Evolutionary conservation across 2,329 filamentous ascomycete species (phyloP).

Genomic region (Ilyonectria sp.): DNA sequence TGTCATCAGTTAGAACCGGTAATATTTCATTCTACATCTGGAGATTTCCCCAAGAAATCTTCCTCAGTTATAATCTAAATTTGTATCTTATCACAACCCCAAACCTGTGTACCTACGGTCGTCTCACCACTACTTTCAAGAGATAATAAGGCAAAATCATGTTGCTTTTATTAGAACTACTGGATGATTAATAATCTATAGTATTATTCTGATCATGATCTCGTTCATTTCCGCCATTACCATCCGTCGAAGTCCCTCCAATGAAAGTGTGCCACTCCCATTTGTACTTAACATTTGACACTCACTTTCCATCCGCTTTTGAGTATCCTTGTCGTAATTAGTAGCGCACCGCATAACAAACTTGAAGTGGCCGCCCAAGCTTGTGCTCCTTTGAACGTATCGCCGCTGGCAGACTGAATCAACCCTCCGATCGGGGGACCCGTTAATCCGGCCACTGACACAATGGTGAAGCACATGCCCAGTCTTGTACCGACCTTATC

Average conservation of each 20-base stretch:
- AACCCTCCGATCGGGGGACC: conserved; percentile 58
- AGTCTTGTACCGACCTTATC: conserved; percentile 58
- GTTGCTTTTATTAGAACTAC: background rate
- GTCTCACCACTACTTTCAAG: no score
- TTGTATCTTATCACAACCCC: no score
- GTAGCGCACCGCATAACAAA: conserved; percentile 44
- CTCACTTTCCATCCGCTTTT: conserved; percentile 40
- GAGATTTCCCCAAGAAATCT: no score
- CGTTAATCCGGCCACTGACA: conserved; percentile 56
- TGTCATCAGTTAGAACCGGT: no score
- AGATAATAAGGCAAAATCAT: background rate
- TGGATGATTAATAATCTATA: background rate
- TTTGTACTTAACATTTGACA: conserved; percentile 36
- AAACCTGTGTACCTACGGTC: no score
- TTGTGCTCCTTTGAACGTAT: conserved; percentile 49
- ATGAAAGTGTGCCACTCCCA: background rate
- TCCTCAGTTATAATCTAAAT: no score
- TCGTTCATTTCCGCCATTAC: background rate
- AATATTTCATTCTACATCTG: no score
- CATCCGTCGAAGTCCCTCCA: background rate
- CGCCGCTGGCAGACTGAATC: conserved; percentile 41
- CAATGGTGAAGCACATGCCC: conserved; percentile 59
- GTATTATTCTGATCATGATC: background rate
- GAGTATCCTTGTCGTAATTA: conserved; percentile 32
- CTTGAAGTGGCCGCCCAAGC: conserved; percentile 53